Evolutionary conservation across 2,329 filamentous ascomycete species (phyloP), one percentile per base, ranked within the genome.

Genomic region (Aphanoascus verrucosus): DNA sequence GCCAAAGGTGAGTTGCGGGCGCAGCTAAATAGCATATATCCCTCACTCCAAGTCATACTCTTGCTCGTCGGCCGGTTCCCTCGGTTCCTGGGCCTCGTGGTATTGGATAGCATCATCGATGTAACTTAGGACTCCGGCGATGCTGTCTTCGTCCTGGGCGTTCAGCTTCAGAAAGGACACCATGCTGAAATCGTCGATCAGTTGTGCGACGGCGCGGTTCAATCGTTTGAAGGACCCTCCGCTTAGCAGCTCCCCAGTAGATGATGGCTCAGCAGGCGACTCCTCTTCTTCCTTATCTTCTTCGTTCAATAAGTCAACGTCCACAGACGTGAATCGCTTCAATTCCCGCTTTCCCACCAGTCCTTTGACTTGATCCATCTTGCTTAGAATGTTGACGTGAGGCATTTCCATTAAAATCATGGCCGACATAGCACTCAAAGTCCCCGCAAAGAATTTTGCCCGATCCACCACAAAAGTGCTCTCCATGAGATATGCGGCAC

Each of bases 351-450:
- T 88, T 55, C 84, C 83, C 23, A 97, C 80, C 69, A 93, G 87
- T 38, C 87, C 88, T 67, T 93, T 93, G 60, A 97, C 83, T 57
- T 97, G 79, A 67, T 98, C 93, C 90, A 97, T 97, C 74, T 98
- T 98, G 66, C 86, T 94, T 53, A 98, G 74, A 56, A 98, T 85
- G 67, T 98, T 98, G 66, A 98, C 82, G 67, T 98, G 93, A 3
- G 93, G 93, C 59, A 97, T 82, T 72, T 97, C 93, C 58, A 98
- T 80, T 88, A 97, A 93, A 64, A 98, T 82, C 93, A 98, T 98
- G 59, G 93, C 90, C 64, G 87, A 94, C 93, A 98, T 97, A 59
- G 93, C 93, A 66, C 86, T 93, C 56, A 98, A 76, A 0, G 93
- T 95, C 11, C 93, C 93, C 0, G 93, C 85, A 70, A 98, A 97